phyloP scores from a whole-genome alignment of 1,139 yeast genomes.

The Taphrina flavorubra region DNA sequence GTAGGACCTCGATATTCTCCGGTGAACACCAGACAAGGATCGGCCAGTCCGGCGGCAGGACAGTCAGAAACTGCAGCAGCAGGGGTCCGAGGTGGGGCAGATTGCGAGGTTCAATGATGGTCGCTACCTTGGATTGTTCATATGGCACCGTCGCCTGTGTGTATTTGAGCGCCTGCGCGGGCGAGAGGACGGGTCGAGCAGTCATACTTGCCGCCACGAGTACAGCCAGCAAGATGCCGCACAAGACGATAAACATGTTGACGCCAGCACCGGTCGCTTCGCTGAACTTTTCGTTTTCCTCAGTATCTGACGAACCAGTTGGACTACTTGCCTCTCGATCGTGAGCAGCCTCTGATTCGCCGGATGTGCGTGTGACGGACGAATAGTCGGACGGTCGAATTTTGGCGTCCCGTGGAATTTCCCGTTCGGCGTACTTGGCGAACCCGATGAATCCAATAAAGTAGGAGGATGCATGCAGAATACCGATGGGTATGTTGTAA shows the following conservation, averaged over 20 bases:
- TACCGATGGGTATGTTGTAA: slow-evolving; percentile 28
- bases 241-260: slow-evolving; percentile 28
- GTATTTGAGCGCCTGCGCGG: slow-evolving; percentile 18
- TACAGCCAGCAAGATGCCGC: slow-evolving; percentile 27
- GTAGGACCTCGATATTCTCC: slow-evolving; percentile 34
- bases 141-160: slow-evolving; percentile 22
- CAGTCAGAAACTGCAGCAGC: slow-evolving; percentile 29
- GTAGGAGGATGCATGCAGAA: slow-evolving; percentile 24
- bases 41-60: slow-evolving; percentile 33
- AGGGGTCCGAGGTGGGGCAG: slow-evolving; percentile 26
- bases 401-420: slow-evolving; percentile 5
- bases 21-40: slow-evolving; percentile 33
- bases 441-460: slow-evolving; percentile 23
- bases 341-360: not conserved
- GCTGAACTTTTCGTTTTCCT: slow-evolving; percentile 1
- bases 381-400: slow-evolving; percentile 10
- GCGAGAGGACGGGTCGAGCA: slow-evolving; percentile 21
- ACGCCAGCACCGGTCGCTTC: slow-evolving; percentile 12
- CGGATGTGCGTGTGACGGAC: not conserved
- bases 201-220: slow-evolving; percentile 39
- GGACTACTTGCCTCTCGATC: slow-evolving; percentile 13
- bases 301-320: not conserved
- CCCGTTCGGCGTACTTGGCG: slow-evolving; percentile 35
- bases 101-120: slow-evolving; percentile 36
- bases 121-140: slow-evolving; percentile 26